Evolutionary conservation across 2,329 filamentous ascomycete genomes (phyloP).

Genomic region (Verticillium nubilum): DNA sequence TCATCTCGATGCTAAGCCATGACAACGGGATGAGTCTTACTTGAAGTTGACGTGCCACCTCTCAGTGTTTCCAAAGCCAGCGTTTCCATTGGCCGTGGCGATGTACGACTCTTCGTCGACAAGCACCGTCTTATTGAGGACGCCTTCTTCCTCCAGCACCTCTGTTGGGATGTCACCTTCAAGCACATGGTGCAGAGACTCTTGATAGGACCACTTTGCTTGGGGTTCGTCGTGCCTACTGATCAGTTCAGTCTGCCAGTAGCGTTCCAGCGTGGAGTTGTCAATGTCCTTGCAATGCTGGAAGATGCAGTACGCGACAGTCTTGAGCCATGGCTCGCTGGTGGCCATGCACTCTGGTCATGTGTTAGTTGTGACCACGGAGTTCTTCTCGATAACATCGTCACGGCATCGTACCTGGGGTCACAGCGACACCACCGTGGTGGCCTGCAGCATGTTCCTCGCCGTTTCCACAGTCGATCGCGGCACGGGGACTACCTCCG

Average conservation of each 20-base stretch:
- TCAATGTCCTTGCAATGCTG: conserved; percentile 5
- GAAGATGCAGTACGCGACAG: conserved; percentile 16
- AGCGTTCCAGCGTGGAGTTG: conserved; percentile 1
- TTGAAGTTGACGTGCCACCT: conserved; percentile 3
- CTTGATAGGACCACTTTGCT: conserved; percentile 8
- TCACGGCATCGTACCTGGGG: not conserved
- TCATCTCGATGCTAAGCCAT: too few relatives aligned
- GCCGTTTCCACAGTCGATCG: not conserved
- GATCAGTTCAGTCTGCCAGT: conserved; percentile 2
- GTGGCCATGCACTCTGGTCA: conserved; percentile 11
- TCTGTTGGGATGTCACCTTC: conserved; percentile 1
- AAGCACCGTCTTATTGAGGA: conserved; percentile 8
- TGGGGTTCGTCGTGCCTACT: not conserved
- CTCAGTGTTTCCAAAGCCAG: conserved; percentile 3
- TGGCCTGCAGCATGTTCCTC: conserved; percentile 1
- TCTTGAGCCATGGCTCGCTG: conserved; percentile 14
- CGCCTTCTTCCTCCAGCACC: not conserved
- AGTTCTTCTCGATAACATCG: not conserved
- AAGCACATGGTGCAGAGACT: conserved; percentile 3
- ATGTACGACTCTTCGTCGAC: conserved; percentile 7
- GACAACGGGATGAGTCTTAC: not conserved
- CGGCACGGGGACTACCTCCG: not conserved
- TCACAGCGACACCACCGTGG: conserved; percentile 1
- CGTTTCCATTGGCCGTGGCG: conserved; percentile 6
- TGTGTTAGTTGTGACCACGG: not conserved